phyloP scores from a whole-genome alignment of 2,329 filamentous ascomycete species.

The Leptographium lundbergii region DNA sequence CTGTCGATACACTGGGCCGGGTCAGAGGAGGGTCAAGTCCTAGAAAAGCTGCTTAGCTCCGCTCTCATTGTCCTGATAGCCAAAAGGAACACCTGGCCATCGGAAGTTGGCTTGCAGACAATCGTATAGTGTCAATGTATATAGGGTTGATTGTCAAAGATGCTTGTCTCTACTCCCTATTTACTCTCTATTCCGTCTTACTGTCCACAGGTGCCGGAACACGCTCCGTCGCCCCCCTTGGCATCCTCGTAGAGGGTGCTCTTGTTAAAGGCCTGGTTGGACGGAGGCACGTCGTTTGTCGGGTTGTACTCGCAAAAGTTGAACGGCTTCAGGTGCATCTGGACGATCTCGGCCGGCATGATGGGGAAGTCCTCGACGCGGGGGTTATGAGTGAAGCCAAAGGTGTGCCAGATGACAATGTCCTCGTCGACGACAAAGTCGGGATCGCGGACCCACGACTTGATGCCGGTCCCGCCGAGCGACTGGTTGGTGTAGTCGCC shows the following conservation, averaged over 20 bases:
- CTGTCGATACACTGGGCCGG: background rate
- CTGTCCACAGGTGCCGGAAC: background rate
- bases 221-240: background rate
- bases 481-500: conserved; percentile 35
- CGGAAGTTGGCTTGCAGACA: too few species aligned
- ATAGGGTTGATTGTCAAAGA: too few species aligned
- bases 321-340: conserved; percentile 34
- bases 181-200: background rate
- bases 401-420: conserved; percentile 41
- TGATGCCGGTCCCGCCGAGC: background rate
- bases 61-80: too few species aligned
- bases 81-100: too few species aligned
- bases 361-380: conserved; percentile 55
- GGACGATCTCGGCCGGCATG: conserved; percentile 49
- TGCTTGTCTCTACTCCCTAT: background rate
- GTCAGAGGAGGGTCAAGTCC: background rate
- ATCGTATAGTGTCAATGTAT: too few species aligned
- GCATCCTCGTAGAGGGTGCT: conserved; percentile 11
- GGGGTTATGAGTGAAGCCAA: conserved; percentile 51
- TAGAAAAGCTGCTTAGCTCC: background rate
- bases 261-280: conserved; percentile 21
- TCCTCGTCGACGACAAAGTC: conserved; percentile 5
- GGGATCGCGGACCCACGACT: conserved; percentile 12
- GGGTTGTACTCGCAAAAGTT: conserved; percentile 41
- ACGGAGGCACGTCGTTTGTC: conserved; percentile 32